Conservation (phyloP, 805 yeast species). For the Monosporozyma siamensis region DNA sequence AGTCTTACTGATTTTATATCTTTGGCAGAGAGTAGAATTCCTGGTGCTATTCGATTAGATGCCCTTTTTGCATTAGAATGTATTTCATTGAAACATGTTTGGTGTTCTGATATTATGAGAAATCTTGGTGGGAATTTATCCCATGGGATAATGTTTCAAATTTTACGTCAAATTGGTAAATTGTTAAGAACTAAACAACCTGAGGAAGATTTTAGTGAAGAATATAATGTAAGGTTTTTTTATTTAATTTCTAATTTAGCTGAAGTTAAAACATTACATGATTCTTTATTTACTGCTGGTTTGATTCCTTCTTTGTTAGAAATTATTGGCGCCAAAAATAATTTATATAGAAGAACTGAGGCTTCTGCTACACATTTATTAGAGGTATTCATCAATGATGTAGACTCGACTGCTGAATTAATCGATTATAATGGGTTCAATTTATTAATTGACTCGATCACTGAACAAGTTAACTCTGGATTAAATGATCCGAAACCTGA, state of each 20-base stretch:
- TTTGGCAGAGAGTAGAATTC: conserved; percentile 47
- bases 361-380: conserved; percentile 56
- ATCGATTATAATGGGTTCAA: conserved; percentile 58
- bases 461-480: conserved; percentile 57
- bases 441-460: conserved; percentile 48
- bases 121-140: conserved; percentile 78
- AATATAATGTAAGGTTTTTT: conserved; percentile 42
- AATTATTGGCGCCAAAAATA: conserved; percentile 44
- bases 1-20: conserved; percentile 65
- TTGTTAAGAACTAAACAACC: conserved; percentile 35
- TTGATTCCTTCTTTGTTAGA: conserved; percentile 55
- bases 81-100: conserved; percentile 53
- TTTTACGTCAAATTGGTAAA: conserved; percentile 53
- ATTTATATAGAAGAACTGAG: conserved; percentile 45
- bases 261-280: conserved; percentile 44
- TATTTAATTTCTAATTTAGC: conserved; percentile 54
- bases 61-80: conserved; percentile 62
- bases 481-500: conserved; percentile 47
- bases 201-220: conserved; percentile 35
- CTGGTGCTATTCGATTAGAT: conserved; percentile 44
- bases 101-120: conserved; percentile 70
- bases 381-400: conserved; percentile 35
- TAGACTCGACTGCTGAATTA: conserved; percentile 52
- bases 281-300: conserved; percentile 66
- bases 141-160: conserved; percentile 74